These are phyloP conservation scores for Suillus placidus DNA, from an alignment of 768 basidiomycete species.

Conservation along the genomic window DNA sequence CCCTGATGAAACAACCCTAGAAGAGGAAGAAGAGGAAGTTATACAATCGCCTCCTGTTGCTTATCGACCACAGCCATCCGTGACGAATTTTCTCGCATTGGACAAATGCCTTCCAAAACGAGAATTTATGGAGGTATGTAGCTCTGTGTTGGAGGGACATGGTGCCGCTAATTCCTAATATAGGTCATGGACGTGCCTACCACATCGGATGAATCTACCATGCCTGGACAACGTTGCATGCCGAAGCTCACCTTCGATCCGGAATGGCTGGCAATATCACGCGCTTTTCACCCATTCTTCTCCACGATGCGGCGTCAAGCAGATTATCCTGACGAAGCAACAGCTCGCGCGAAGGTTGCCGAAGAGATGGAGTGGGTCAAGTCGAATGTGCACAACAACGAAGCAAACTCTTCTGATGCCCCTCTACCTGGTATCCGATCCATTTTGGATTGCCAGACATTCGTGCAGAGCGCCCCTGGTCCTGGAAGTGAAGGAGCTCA, in stretches of 20 bases:
- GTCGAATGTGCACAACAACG: constrained; percentile 48
- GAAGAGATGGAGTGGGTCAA: constrained; percentile 71
- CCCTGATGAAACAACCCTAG: constrained; percentile 55
- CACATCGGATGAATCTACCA: constrained; percentile 16
- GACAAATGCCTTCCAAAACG: constrained; percentile 84
- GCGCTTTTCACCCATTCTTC: constrained; percentile 82
- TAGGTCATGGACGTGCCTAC: constrained; percentile 72
- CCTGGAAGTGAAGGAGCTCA: constrained; percentile 43
- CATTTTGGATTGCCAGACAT: constrained; percentile 64
- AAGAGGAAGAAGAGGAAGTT: constrained; percentile 49
- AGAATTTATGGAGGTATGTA: constrained; percentile 76
- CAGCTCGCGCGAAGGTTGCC: constrained; percentile 54
- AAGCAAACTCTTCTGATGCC: constrained; percentile 16
- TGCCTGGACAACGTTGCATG: constrained; percentile 11
- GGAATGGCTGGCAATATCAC: constrained; percentile 92
- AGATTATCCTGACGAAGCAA: constrained; percentile 59
- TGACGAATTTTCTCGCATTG: constrained; percentile 84
- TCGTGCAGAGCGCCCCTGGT: constrained; percentile 67
- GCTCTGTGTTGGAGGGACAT: neutral
- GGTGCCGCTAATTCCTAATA: neutral
- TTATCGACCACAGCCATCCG: constrained; percentile 17
- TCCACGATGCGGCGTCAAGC: constrained; percentile 53
- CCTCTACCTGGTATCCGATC: constrained; percentile 28
- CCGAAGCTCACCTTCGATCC: constrained; percentile 73
- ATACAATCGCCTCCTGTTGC: constrained; percentile 36